Evolutionary conservation across 805 yeast genomes (phyloP).

Genomic region (Gaillardinia entomophila): DNA sequence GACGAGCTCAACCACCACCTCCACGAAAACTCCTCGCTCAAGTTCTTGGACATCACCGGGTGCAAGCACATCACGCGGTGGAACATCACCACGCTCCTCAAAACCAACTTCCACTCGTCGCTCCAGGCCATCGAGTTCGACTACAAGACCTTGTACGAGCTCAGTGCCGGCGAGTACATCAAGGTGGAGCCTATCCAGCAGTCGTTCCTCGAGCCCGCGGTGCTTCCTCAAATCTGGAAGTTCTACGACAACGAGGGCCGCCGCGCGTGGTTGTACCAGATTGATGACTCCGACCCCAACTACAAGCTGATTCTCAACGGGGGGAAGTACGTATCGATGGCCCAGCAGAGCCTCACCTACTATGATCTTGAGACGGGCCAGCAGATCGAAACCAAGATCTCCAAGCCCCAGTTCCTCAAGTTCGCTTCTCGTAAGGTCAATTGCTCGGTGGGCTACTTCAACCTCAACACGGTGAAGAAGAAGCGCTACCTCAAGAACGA

Average conservation of each 20-base stretch:
- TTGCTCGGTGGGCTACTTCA: slow-evolving; percentile 48
- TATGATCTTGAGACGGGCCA: slow-evolving; percentile 63
- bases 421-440: slow-evolving; percentile 50
- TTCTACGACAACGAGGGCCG: slow-evolving; percentile 62
- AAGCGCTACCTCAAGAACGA: slow-evolving; percentile 24
- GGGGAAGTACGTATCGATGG: slow-evolving; percentile 2
- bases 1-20: slow-evolving; percentile 34
- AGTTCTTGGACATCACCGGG: slow-evolving; percentile 62
- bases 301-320: slow-evolving; percentile 21
- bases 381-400: slow-evolving; percentile 42
- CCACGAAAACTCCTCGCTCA: slow-evolving; percentile 32
- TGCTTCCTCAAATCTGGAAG: slow-evolving; percentile 40
- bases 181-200: slow-evolving; percentile 24
- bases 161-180: slow-evolving; percentile 34
- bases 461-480: slow-evolving; percentile 27
- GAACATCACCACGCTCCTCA: slow-evolving; percentile 34
- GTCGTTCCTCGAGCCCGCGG: slow-evolving; percentile 20
- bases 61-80: slow-evolving; percentile 55
- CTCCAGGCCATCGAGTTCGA: slow-evolving; percentile 64
- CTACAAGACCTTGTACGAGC: slow-evolving; percentile 47
- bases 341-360: slow-evolving; percentile 39
- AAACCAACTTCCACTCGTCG: slow-evolving; percentile 17
- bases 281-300: slow-evolving; percentile 24
- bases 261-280: slow-evolving; percentile 72
- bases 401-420: slow-evolving; percentile 45